phyloP scores from a whole-genome alignment of 345 rosid genomes.

The Microthlaspi erraticum region DNA sequence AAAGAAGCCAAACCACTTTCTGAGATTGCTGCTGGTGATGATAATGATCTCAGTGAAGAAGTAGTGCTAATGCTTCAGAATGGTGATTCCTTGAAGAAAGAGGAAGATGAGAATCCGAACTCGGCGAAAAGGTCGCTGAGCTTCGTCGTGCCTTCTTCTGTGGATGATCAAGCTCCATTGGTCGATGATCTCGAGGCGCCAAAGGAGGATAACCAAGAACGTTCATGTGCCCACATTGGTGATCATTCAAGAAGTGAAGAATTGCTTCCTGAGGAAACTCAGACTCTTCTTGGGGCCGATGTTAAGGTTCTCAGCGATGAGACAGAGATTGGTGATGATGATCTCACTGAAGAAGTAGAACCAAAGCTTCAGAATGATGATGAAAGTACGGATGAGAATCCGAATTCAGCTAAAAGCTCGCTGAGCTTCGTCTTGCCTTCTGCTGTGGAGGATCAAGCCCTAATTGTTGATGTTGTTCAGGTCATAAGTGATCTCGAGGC shows the following conservation, averaged over 20 bases:
- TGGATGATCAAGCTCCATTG: not conserved
- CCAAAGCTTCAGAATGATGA: conserved; percentile 6
- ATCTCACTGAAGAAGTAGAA: conserved; percentile 24
- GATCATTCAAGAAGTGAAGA: conserved; percentile 4
- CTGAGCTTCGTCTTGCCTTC: conserved; percentile 31
- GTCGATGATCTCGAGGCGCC: conserved; percentile 6
- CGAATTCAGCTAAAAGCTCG: conserved; percentile 19
- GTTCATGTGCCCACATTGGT: not conserved
- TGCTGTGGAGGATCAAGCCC: not conserved
- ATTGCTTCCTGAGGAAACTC: not conserved
- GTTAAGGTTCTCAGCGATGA: not conserved
- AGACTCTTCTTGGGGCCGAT: not conserved
- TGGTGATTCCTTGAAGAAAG: conserved; percentile 23
- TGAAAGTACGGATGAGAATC: conserved; percentile 34
- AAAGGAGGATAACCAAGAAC: not conserved
- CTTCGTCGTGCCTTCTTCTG: conserved; percentile 12
- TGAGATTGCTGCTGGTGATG: conserved; percentile 9
- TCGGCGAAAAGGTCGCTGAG: no score
- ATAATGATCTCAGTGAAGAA: conserved; percentile 15
- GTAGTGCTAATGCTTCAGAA: conserved; percentile 19
- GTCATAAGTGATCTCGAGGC: conserved; percentile 9
- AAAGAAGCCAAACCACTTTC: conserved; percentile 42
- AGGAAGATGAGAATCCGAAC: conserved; percentile 22
- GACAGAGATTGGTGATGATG: conserved; percentile 20
- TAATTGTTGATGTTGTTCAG: conserved; percentile 3